A percentile compares a stretch with the other conserved stretches of the same genome.
These are phyloP conservation scores for Rhytidiadelphus loreus DNA, from an alignment of 225 moss, liverwort and hornwort species.

Conservation along the genomic window DNA sequence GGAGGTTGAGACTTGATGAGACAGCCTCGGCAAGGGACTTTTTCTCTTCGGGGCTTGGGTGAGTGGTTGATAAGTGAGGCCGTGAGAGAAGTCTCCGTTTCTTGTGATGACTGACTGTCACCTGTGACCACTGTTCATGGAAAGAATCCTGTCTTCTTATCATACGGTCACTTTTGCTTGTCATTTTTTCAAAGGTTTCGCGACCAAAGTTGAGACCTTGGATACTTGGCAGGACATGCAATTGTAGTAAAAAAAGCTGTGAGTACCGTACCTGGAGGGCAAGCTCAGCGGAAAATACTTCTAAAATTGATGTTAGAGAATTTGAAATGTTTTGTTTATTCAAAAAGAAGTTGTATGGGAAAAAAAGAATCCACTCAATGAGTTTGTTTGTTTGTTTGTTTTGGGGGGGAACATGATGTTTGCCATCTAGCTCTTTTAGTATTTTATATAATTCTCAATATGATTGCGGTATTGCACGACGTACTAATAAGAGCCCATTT, in stretches of 20 bases:
- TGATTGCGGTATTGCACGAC: too few species aligned
- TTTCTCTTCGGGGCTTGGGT: neutral
- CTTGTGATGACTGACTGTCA: neutral
- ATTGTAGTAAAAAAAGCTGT: neutral
- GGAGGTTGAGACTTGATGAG: neutral
- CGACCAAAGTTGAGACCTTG: neutral
- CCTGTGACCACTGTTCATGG: neutral
- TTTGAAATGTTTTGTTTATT: neutral
- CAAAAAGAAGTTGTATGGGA: neutral
- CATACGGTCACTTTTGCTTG: neutral
- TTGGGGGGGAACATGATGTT: too few species aligned
- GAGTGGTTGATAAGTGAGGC: neutral
- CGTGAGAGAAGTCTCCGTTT: neutral
- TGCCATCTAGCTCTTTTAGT: neutral
- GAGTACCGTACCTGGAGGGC: neutral
- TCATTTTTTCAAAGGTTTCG: neutral
- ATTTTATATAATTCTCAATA: neutral
- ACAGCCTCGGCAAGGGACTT: neutral
- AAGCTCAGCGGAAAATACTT: neutral
- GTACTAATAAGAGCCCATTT: too few species aligned
- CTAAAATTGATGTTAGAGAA: neutral
- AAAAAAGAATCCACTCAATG: neutral
- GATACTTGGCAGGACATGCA: neutral
- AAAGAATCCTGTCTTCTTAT: neutral
- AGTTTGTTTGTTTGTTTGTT: too few species aligned